Base-by-base conservation (phyloP, 352 stramenopile species). In the Phytophthora tubulina region DNA sequence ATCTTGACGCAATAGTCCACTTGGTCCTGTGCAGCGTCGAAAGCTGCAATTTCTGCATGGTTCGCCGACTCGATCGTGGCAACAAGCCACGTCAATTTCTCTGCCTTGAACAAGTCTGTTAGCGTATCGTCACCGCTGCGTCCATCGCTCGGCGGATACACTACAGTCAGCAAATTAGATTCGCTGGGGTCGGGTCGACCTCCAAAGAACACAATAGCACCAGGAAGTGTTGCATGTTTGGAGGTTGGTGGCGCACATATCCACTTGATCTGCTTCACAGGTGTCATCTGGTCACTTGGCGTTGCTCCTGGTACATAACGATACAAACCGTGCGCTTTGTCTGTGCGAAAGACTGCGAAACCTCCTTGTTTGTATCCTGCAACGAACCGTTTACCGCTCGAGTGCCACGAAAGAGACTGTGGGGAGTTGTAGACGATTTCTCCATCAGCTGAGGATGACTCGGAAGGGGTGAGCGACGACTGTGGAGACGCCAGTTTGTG, bases 311-410 rank as follows among this genome's bases (percentile, higher is more conserved):
- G 36, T 51, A 54, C 58, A 5, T 44, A 42, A 13, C 72, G 81
- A 53, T 84, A 88, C 39, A 79, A 63, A 2, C 86, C 86, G 51
- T 81, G 62, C 3, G 48, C 49, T 69, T 93, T 95, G 48, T 95
- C 88, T 2, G 68, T 41, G 7, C 84, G 81, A 46, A 85, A 93
- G 6, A 92, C 60, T 0, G 73, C 84, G 68, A 93, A 82, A 8
- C 84, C 82, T 32, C 88, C 88, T 15, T 79, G 70, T 32, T 89
- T 84, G 67, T 88, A 95, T 15, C 84, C 86, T 1, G 68, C 86
- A 0, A 88, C 88, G 61, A 95, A 95, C 32, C 85, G 69, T 73
- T 95, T 95, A 9, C 88, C 88, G 55, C 75, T 91, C 4, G 79
- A 83, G 65, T 95, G 88, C 88, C 88, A 95, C n/a, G 86, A 80